Base-by-base conservation (phyloP, 352 stramenopile species). In the Thalassiosira mediterranea region DNA sequence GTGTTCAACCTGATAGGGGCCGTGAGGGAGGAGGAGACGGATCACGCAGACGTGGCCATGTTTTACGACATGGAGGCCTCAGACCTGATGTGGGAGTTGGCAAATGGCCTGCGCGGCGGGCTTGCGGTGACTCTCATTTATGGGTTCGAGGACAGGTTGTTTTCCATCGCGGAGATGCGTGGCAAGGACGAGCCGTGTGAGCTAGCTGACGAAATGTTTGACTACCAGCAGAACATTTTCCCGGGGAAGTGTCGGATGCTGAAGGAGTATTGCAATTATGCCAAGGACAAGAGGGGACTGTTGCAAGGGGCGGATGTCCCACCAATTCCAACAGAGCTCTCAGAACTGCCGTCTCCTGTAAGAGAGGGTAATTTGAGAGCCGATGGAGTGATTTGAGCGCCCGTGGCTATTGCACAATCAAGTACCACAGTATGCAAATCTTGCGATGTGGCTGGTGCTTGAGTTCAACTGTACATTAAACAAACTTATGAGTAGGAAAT, bases 41-140 rank as follows among this genome's bases (percentile, higher is more conserved):
- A 81, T 47, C 53, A 90, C 51, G 49, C 58, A 10, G 76, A 92
- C 52, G 86, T 92, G 25, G 81, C 83, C 11, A 79, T 79, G 37
- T 92, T 85, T 56, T 92, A 87, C 59, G 76, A 87, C 11, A 38
- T 86, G 44, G 86, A 92, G 81, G 83, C 79, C 5, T 88, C 76
- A n/a, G 86, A 92, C 51, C 88, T 92, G 63, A 53, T 90, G n/a
- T 92, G 86, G 86, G 71, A 92, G 48, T 76, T 92, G 21, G 83
- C 77, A 10, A 74, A 79, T 38, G 32, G 56, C 29, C 61, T 92
- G 2, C 74, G 83, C 32, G 86, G 81, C 64, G 83, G 72, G 54
- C 76, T 88, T 37, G 86, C 86, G 34, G 71, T 92, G 11, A 92
- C 86, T 28, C 48, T 92, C 10, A 82, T 80, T 19, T 92, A 88